phyloP scores from a whole-genome alignment of 163 green algal genomes.

The Chloromonas sp. region DNA sequence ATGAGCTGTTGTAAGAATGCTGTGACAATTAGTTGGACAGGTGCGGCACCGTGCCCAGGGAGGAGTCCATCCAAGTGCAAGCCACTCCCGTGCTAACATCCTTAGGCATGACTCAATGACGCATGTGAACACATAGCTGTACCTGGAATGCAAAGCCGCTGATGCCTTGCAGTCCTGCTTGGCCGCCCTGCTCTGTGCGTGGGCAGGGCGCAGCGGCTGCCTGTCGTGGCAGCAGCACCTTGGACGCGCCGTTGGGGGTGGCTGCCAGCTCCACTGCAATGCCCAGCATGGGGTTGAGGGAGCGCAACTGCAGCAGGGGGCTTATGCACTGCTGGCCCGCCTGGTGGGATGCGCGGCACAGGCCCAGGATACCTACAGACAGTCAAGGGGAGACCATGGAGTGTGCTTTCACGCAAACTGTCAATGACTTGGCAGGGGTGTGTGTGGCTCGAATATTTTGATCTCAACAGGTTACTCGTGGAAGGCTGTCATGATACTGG shows the following conservation, averaged over 20 bases:
- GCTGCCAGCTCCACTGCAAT: background rate
- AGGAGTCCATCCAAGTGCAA: no score
- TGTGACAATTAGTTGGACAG: no score
- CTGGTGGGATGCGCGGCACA: slow-evolving; percentile 22
- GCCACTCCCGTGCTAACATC: no score
- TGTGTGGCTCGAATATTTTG: background rate
- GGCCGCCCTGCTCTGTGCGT: background rate
- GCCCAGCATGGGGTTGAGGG: slow-evolving; percentile 63
- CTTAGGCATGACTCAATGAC: no score
- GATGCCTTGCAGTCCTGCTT: slow-evolving; percentile 16
- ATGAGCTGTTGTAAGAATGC: no score
- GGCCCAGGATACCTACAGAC: slow-evolving; percentile 43
- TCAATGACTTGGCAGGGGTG: background rate
- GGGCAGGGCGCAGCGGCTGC: background rate
- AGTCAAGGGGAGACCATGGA: background rate
- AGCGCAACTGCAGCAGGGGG: slow-evolving; percentile 60
- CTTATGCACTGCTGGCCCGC: background rate
- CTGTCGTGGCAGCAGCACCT: background rate
- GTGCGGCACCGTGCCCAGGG: no score
- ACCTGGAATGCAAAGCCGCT: slow-evolving; percentile 78
- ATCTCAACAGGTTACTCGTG: background rate
- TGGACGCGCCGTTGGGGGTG: background rate
- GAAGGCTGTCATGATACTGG: background rate
- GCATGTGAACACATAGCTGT: no score
- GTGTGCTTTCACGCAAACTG: background rate